Conservation (phyloP, 805 yeast species). For the Yarrowia deformans region DNA sequence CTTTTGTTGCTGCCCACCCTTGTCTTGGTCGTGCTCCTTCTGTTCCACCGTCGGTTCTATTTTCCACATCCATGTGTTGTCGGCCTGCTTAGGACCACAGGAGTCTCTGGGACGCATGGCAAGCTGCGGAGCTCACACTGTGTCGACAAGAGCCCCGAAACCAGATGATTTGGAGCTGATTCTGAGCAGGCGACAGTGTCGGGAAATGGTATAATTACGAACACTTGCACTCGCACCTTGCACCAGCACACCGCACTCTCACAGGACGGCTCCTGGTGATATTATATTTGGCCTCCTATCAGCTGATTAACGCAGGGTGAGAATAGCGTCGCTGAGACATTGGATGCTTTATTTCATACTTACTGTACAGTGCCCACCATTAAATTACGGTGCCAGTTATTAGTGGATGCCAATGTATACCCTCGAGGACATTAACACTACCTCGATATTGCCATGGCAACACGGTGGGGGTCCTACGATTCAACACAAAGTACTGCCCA, state of each 20-base stretch:
- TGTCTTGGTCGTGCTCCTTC: background rate
- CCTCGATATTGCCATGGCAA: too few relatives aligned
- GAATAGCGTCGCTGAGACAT: slow-evolving; percentile 3
- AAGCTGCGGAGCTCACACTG: too few relatives aligned
- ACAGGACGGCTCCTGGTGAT: background rate
- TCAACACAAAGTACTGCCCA: background rate
- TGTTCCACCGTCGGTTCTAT: background rate
- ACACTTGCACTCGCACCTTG: background rate
- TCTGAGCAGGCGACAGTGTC: too few relatives aligned
- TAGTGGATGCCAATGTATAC: background rate
- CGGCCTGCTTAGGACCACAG: background rate
- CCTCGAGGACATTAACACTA: too few relatives aligned
- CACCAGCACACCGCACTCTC: background rate
- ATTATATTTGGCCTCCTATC: background rate
- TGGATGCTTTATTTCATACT: background rate
- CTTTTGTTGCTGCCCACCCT: background rate
- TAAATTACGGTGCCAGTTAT: background rate
- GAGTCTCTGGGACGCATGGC: background rate
- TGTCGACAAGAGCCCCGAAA: too few relatives aligned
- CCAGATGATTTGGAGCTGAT: background rate
- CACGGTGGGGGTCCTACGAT: too few relatives aligned
- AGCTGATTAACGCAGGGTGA: slow-evolving; percentile 16
- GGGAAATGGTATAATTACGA: background rate
- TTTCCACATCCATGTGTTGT: background rate
- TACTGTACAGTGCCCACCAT: slow-evolving; percentile 1